phyloP scores from a whole-genome alignment of 2,329 filamentous ascomycete genomes.

The Monilinia polystroma region DNA sequence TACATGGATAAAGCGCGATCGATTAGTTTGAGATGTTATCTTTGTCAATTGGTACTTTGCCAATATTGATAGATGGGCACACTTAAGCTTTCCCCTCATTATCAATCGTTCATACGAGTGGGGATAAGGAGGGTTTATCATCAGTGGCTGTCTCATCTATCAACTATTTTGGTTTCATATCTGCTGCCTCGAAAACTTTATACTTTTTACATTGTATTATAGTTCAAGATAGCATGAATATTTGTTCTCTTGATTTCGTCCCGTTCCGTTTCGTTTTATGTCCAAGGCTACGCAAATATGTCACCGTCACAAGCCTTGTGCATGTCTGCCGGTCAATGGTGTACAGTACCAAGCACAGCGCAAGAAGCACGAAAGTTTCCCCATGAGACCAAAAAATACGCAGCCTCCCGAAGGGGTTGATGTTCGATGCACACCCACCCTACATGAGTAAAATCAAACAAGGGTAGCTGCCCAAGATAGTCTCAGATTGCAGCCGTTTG shows the following conservation, averaged over 20 bases:
- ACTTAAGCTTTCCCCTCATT: slow-evolving; percentile 18
- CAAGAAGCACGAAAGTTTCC: slow-evolving; percentile 14
- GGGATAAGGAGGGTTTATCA: not conserved
- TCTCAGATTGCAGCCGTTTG: slow-evolving; percentile 28
- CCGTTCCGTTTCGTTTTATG: not conserved
- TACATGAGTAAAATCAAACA: slow-evolving; percentile 17
- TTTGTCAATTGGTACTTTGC: not conserved
- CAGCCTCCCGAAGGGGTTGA: slow-evolving; percentile 27
- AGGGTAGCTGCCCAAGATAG: slow-evolving; percentile 25
- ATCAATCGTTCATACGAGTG: slow-evolving; percentile 5
- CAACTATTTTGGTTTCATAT: slow-evolving; percentile 26
- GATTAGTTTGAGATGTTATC: slow-evolving; percentile 8
- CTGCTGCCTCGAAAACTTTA: slow-evolving; percentile 22
- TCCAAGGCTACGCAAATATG: slow-evolving; percentile 15
- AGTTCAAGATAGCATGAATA: slow-evolving; percentile 23
- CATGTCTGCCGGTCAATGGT: slow-evolving; percentile 13
- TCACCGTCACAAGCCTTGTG: slow-evolving; percentile 24
- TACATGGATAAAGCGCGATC: slow-evolving; percentile 6
- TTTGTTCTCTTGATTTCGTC: not conserved
- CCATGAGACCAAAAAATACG: slow-evolving; percentile 19
- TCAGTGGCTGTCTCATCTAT: slow-evolving; percentile 19
- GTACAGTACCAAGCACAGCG: slow-evolving; percentile 16
- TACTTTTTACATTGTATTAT: not conserved
- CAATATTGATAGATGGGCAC: slow-evolving; percentile 16
- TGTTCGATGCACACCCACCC: slow-evolving; percentile 21